These are phyloP conservation scores for Quercus tomentella DNA, from an alignment of 331 rosid species.

Conservation along the genomic window DNA sequence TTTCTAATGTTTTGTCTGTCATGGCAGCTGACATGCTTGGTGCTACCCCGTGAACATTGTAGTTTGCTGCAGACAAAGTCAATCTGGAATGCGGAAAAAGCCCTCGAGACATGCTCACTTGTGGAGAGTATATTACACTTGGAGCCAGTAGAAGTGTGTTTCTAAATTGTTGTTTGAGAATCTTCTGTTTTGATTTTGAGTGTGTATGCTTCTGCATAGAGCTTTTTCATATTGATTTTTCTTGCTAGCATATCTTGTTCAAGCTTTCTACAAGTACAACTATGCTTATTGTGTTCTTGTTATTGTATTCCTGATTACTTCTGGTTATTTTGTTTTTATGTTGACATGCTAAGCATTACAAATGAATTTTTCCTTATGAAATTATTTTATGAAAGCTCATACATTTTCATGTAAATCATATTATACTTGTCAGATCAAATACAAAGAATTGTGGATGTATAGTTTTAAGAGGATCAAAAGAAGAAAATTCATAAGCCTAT, in stretches of 20 bases:
- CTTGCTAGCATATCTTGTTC: constrained; percentile 7
- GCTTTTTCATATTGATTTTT: constrained; percentile 15
- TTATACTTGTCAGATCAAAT: neutral
- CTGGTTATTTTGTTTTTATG: neutral
- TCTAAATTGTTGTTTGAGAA: constrained; percentile 4
- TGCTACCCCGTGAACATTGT: constrained; percentile 61
- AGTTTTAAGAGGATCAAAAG: neutral
- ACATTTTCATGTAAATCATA: neutral
- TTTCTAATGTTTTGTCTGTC: constrained; percentile 30
- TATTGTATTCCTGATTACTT: neutral
- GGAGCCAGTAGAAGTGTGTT: constrained; percentile 74
- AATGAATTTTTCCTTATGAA: neutral
- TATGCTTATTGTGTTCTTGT: neutral
- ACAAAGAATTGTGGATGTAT: neutral
- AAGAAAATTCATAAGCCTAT: neutral
- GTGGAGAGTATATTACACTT: constrained; percentile 81
- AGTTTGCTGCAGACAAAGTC: constrained; percentile 64
- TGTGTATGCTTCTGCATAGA: neutral
- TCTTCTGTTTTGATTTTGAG: constrained; percentile 8
- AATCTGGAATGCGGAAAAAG: constrained; percentile 62
- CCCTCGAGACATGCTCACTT: constrained; percentile 51
- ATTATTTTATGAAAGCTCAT: no score
- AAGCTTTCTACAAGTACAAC: constrained; percentile 5
- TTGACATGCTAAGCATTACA: neutral
- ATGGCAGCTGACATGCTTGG: constrained; percentile 81